These are phyloP conservation scores for Schwanniomyces pseudopolymorphus DNA, from an alignment of 805 yeast genomes.

Conservation along the genomic window DNA sequence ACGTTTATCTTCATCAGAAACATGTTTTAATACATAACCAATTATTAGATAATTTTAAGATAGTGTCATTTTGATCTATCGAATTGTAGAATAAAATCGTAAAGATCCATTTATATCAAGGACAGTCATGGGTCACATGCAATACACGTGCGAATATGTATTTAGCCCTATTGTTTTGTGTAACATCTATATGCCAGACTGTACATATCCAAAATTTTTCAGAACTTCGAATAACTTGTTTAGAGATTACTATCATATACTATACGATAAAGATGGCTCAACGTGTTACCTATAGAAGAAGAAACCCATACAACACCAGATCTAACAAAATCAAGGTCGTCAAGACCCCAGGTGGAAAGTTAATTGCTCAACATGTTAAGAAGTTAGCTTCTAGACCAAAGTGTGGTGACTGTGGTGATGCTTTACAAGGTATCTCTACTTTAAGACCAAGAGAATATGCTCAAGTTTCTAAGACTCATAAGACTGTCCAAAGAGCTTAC, in stretches of 20 bases:
- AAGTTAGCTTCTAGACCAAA: slow-evolving; percentile 84
- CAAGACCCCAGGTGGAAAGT: slow-evolving; percentile 99
- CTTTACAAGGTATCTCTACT: slow-evolving; percentile 85
- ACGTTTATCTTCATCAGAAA: not conserved
- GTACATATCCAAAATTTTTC: not conserved
- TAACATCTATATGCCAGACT: not conserved
- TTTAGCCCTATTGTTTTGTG: slow-evolving; percentile 4
- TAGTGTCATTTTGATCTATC: not conserved
- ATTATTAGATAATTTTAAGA: slow-evolving; percentile 1
- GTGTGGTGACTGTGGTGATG: slow-evolving; percentile 85
- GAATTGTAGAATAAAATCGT: not conserved
- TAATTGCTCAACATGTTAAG: slow-evolving; percentile 97
- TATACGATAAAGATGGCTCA: slow-evolving; percentile 73
- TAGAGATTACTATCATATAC: not conserved
- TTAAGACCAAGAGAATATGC: slow-evolving; percentile 99
- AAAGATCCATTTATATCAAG: not conserved
- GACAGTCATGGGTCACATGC: slow-evolving; percentile 1
- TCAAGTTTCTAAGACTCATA: slow-evolving; percentile 89
- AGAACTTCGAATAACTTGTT: not conserved
- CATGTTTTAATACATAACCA: slow-evolving; percentile 6
- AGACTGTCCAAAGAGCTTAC: slow-evolving; percentile 99
- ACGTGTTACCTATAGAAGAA: slow-evolving; percentile 99
- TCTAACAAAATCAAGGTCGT: slow-evolving; percentile 99
- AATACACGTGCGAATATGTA: not conserved
- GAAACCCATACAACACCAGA: slow-evolving; percentile 99